Base-by-base conservation (phyloP, 2,329 filamentous ascomycete genomes). In the Stagonosporopsis chrysanthemi region DNA sequence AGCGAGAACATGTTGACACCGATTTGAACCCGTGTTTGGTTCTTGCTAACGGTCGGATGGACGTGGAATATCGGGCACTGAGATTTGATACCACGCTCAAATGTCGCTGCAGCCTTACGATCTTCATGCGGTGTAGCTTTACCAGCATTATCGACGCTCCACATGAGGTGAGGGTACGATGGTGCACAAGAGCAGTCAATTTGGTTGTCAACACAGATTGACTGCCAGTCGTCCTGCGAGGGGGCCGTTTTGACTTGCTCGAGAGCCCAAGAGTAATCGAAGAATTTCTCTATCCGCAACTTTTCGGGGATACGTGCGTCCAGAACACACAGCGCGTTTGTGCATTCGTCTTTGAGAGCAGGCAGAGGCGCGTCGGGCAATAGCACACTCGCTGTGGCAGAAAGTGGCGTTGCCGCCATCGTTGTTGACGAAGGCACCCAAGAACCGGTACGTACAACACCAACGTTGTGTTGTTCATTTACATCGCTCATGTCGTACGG, bases 21-120 rank as follows among this genome's bases (percentile, higher is more conserved):
- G 22, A 82, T 69, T 3, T 75, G 71, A 19, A 85, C 61, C 6
- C 77, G 67, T 14, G 69, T 63, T 14, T 65, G 68, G 1, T 68
- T 45, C 3, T 68, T 60, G 33, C 74, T 66, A 1, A 35, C 19
- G 0, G 26, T 50, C 9, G 64, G n/a, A 4, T 62, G 39, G 4
- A 72, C 24, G 4, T 62, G 44, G 11, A 76, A 61, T 6, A 73
- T 63, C 0, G 52, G 35, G 2, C 83, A 80, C 12, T 80, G 75
- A 17, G 69, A 68, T 62, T 87, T 86, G 11, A 84, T 66, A 1
- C 75, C 74, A 35, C 77, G 75, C 64, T 87, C 85, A 58, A 81
- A 86, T 0, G 68, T 55, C 2, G 79, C 80, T 28, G 84, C 83
- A 57, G 80, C 77, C 52, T 78, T 67, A 0, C 80, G 78, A n/a